Evolutionary conservation across 805 yeast species (phyloP).

Genomic region (Lachancea thermotolerans): DNA sequence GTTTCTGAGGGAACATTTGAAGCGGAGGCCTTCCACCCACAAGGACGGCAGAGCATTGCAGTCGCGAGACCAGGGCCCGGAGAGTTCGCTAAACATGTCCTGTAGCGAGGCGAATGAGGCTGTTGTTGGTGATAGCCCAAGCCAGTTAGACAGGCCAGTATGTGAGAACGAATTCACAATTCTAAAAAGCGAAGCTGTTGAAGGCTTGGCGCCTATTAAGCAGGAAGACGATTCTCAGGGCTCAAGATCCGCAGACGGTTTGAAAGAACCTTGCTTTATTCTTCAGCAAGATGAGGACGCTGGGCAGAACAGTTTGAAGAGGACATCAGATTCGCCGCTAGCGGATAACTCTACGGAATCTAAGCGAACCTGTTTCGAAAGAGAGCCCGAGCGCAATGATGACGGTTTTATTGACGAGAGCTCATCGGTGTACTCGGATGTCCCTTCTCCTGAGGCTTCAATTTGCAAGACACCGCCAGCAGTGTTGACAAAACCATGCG

Average conservation of each 20-base stretch:
- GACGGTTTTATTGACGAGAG: background rate
- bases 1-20: conserved; percentile 5
- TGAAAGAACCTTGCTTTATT: no score
- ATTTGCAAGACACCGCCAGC: background rate
- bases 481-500: background rate
- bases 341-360: background rate
- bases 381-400: background rate
- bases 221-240: no score
- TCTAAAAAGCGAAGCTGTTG: no score
- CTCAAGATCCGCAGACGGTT: no score
- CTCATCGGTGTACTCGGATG: conserved; percentile 3
- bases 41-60: background rate
- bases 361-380: conserved; percentile 4
- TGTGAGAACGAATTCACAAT: no score
- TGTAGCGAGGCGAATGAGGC: background rate
- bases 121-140: no score
- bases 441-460: background rate
- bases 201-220: no score
- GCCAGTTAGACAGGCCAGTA: no score
- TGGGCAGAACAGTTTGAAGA: conserved; percentile 1
- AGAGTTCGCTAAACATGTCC: background rate
- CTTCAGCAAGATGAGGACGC: background rate
- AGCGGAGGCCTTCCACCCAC: background rate
- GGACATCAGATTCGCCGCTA: background rate
- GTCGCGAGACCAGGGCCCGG: no score